These are phyloP conservation scores for Hansenula sp. DNA, from an alignment of 1,139 yeast species.

Conservation along the genomic window DNA sequence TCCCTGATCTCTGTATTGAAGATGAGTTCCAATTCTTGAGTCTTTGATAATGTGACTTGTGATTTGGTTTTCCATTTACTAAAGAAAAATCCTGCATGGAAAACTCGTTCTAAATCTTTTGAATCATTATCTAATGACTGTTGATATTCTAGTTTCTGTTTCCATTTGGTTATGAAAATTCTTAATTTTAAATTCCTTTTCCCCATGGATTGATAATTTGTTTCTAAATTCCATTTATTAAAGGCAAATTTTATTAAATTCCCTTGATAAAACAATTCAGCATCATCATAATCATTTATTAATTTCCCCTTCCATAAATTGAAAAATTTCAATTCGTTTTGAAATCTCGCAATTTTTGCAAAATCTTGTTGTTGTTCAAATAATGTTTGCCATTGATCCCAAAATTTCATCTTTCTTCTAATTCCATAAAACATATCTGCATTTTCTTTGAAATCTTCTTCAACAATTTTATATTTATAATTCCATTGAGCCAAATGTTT, in stretches of 20 bases:
- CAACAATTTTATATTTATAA: slow-evolving; percentile 9
- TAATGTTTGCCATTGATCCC: slow-evolving; percentile 17
- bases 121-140: slow-evolving; percentile 14
- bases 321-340: slow-evolving; percentile 20
- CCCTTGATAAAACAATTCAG: slow-evolving; percentile 5
- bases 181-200: neutral
- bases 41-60: neutral
- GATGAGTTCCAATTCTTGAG: slow-evolving; percentile 6
- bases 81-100: slow-evolving; percentile 21
- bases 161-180: slow-evolving; percentile 13
- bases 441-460: slow-evolving; percentile 16
- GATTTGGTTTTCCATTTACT: slow-evolving; percentile 21
- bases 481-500: slow-evolving; percentile 11
- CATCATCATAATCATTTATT: slow-evolving; percentile 1
- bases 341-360: slow-evolving; percentile 34
- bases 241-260: slow-evolving; percentile 4
- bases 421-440: slow-evolving; percentile 14
- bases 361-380: slow-evolving; percentile 11
- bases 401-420: slow-evolving; percentile 11
- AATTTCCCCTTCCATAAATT: slow-evolving; percentile 14
- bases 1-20: slow-evolving; percentile 7
- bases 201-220: neutral
- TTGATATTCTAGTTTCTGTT: neutral
- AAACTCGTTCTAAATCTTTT: slow-evolving; percentile 12
- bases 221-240: slow-evolving; percentile 15